phyloP scores from a whole-genome alignment of 768 basidiomycete genomes.

The Serendipita sp. region DNA sequence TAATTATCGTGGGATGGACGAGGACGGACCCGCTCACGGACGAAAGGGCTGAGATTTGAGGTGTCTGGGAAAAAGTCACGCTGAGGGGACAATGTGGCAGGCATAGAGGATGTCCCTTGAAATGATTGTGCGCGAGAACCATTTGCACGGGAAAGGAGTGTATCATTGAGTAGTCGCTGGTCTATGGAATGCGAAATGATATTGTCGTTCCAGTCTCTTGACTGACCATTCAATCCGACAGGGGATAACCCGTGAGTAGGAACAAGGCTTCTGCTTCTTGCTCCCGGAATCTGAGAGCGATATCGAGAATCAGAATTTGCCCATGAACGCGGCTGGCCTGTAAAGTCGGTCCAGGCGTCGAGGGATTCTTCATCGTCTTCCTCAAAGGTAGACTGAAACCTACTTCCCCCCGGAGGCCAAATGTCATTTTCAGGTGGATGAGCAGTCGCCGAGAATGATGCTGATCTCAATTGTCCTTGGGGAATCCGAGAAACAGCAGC shows the following conservation, averaged over 20 bases:
- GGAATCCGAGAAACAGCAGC: conserved; percentile 1
- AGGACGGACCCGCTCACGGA: conserved; percentile 47
- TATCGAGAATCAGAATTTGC: neutral
- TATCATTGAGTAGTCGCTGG: neutral
- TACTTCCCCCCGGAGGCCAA: neutral
- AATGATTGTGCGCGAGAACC: neutral
- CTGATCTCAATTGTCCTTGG: conserved; percentile 3
- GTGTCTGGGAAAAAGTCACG: conserved; percentile 22
- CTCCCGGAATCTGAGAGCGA: neutral
- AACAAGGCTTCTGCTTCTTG: conserved; percentile 1
- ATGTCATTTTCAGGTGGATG: conserved; percentile 2
- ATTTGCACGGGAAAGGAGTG: neutral
- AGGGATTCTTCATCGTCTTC: conserved; percentile 5
- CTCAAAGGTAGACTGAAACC: neutral
- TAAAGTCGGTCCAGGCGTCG: conserved; percentile 1
- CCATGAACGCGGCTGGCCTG: conserved; percentile 4
- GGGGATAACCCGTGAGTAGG: neutral
- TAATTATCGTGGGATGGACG: neutral
- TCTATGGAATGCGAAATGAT: neutral
- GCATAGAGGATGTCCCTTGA: neutral
- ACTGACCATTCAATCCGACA: neutral
- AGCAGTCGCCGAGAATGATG: neutral
- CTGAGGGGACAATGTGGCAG: neutral
- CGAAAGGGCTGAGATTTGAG: conserved; percentile 73
- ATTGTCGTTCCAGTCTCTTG: neutral